These are phyloP conservation scores for Auxenochlorella pyrenoidosa DNA, from an alignment of 139 green algal genomes.

Conservation along the genomic window DNA sequence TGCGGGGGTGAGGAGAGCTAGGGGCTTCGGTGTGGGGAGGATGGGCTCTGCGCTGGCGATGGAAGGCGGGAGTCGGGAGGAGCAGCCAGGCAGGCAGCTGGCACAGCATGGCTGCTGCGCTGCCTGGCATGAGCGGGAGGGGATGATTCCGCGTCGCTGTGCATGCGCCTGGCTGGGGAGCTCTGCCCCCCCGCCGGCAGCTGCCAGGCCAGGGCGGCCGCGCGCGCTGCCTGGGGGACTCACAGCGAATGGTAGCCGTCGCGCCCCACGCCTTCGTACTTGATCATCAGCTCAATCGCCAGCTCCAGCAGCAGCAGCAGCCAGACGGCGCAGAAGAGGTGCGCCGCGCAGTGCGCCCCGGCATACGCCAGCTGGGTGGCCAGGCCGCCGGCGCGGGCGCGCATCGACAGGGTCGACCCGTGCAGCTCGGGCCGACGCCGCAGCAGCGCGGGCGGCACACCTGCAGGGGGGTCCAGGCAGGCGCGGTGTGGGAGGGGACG, in stretches of 20 bases:
- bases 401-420: conserved; percentile 22
- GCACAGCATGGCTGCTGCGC: background rate
- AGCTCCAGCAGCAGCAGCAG: conserved; percentile 89
- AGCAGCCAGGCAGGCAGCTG: background rate
- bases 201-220: no score
- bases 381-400: conserved; percentile 61
- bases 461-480: background rate
- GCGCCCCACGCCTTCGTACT: conserved; percentile 71
- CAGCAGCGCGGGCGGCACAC: conserved; percentile 9
- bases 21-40: no score
- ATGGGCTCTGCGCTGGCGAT: no score
- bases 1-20: background rate
- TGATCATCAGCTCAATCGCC: conserved; percentile 74
- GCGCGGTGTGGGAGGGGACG: background rate
- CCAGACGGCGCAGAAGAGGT: conserved; percentile 74
- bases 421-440: conserved; percentile 37
- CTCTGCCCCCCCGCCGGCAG: no score
- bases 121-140: background rate
- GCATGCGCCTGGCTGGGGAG: no score
- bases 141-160: no score
- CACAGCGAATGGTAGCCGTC: conserved; percentile 80
- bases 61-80: no score
- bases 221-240: background rate
- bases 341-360: conserved; percentile 59
- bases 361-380: conserved; percentile 68